Percentiles rank a stretch among this genome's conserved stretches.
These are phyloP conservation scores for Trypanosoma brucei DNA, from an alignment of 208 protist genomes.

Conservation along the genomic window DNA sequence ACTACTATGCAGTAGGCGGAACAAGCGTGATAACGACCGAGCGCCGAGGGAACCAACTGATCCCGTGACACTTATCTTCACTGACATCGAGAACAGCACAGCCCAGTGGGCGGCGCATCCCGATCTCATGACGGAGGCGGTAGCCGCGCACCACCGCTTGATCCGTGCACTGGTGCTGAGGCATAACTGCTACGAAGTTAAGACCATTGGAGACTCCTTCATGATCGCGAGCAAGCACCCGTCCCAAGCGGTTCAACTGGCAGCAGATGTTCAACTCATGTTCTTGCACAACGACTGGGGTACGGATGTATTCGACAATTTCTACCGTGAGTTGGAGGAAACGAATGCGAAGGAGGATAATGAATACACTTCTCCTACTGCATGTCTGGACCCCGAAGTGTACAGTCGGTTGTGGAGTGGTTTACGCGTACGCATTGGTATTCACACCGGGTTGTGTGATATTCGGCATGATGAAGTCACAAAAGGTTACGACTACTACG, in stretches of 20 bases:
- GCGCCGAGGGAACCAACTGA: background rate
- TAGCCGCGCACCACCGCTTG: constrained; percentile 56
- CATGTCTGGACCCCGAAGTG: constrained; percentile 20
- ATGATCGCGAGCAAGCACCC: constrained; percentile 29
- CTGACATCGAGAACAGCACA: constrained; percentile 39
- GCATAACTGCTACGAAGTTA: constrained; percentile 76
- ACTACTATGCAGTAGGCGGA: constrained; percentile 41
- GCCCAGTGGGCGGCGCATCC: constrained; percentile 58
- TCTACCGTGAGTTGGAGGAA: constrained; percentile 40
- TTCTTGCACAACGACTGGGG: constrained; percentile 54
- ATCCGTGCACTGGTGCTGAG: constrained; percentile 57
- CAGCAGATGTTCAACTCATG: constrained; percentile 38
- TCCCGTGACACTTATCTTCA: constrained; percentile 3
- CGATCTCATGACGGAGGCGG: constrained; percentile 48
- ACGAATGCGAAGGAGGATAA: constrained; percentile 6
- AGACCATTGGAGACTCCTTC: constrained; percentile 80
- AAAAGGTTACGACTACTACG: constrained; percentile 7
- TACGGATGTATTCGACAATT: constrained; percentile 26
- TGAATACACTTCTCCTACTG: constrained; percentile 23
- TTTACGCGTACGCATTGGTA: constrained; percentile 47
- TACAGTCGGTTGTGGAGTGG: constrained; percentile 28
- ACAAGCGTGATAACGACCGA: background rate
- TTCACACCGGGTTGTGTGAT: constrained; percentile 27
- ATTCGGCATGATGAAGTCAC: constrained; percentile 7
- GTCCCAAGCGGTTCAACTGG: constrained; percentile 29